Evolutionary conservation across 768 basidiomycete species (phyloP), one percentile per base, ranked within the genome.

Genomic region (Tylopilus subfusipes): DNA sequence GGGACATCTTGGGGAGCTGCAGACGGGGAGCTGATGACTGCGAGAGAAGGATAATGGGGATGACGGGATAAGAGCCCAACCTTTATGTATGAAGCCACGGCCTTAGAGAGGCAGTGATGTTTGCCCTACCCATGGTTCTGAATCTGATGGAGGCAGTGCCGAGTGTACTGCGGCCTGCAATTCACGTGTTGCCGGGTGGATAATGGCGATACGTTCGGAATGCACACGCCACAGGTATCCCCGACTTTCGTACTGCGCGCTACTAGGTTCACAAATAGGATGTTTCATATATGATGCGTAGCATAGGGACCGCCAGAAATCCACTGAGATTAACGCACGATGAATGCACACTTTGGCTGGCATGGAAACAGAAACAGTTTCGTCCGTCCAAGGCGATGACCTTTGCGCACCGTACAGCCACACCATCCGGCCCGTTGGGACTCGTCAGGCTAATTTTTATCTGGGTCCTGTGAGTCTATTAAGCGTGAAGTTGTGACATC

Each of bases 1-100:
- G 68, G 29, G 68, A 19, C 71, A 77, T 74, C 46, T 54, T 55
- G 54, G 10, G 40, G 31, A 54, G 43, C n/a, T 38, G 38, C 1
- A 42, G 19, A 55, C 11, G 52, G 45, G 27, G 31, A 39, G 44
- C 22, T 34, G 24, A 44, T 9, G 52, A 38, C 29, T 45, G 42
- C 39, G 38, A 48, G 29, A 34, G 55, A 39, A 54, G 30, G 33
- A 22, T 19, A 34, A 43, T 39, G 29, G 50, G 38, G 33, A 22
- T 19, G 34, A 40, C 29, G 25, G 56, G 54, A 19, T 18, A 38
- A 50, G 42, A 48, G 33, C 29, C 5, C 21, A 42, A 31, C 22
- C 47, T 62, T 71, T 70, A 59, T 68, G 48, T 61, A 61, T 5
- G 30, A 54, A 39, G 38, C 9, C 58, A 43, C 45, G 49, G 48